These are phyloP conservation scores for Populus pruinosa DNA, from an alignment of 345 rosid species.

Conservation along the genomic window DNA sequence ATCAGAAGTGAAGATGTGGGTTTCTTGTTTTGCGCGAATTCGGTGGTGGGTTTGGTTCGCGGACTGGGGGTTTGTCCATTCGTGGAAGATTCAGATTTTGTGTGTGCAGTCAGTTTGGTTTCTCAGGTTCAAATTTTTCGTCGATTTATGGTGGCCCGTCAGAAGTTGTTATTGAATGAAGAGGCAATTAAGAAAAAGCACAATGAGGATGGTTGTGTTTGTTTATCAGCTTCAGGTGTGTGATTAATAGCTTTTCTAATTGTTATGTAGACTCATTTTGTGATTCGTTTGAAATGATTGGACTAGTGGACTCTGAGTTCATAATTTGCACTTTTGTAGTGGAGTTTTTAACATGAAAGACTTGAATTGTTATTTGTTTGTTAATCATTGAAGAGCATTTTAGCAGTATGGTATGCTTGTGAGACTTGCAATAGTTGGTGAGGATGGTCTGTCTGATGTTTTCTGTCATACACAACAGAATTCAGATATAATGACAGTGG, in stretches of 20 bases:
- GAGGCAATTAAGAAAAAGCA: background rate
- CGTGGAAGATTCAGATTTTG: conserved; percentile 3
- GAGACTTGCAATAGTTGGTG: background rate
- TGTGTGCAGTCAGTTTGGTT: background rate
- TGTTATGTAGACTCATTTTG: background rate
- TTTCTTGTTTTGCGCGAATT: background rate
- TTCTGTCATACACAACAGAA: background rate
- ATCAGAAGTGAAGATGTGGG: background rate
- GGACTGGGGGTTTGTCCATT: background rate
- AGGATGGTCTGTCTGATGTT: background rate
- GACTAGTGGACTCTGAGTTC: background rate
- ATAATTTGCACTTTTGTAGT: background rate
- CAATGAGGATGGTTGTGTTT: background rate
- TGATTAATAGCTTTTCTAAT: background rate
- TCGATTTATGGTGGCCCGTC: background rate
- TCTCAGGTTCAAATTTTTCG: conserved; percentile 9
- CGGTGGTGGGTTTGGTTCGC: background rate
- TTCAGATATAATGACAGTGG: background rate
- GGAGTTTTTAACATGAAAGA: background rate
- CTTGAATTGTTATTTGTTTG: no score
- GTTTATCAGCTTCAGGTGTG: background rate
- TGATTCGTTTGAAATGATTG: background rate
- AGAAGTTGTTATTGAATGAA: background rate
- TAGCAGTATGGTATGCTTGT: background rate
- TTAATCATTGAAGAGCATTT: background rate